Evolutionary conservation across 805 yeast genomes (phyloP), one percentile per base, ranked within the genome.

Genomic region (Cyberlindnera xylosilytica): DNA sequence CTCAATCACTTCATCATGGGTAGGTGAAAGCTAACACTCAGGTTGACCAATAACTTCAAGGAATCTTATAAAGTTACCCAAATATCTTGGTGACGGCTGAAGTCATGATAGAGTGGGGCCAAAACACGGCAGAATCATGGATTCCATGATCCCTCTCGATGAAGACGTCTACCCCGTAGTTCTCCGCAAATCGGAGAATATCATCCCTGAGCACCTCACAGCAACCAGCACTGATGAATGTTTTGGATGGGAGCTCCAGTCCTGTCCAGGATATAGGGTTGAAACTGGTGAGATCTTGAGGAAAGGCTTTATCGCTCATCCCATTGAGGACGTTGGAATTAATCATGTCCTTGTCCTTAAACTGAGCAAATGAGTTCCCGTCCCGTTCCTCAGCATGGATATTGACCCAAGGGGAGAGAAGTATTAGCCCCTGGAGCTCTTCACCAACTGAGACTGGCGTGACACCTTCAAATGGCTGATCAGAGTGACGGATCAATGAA

Each of bases 371-470:
- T 13, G 44, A 37, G 4, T 29, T 39, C 8, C 38, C 41, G 4
- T 6, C 6, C 12, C 3, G 27, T 15, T 7, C 41, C 3, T 15
- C 32, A 5, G 47, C 48, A 13, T 20, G 24, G 10, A 51, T 5
- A n/a, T 46, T 36, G n/a, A 49, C 34, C 54, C 54, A 51, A 17
- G 54, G 54, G 1, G 54, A 51, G 2, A 51, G 23, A 3, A 44
- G 29, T 12, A 46, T 10, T 22, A 39, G 22, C 7, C 16, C 16
- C 4, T 27, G 4, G 6, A 41, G 27, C 17, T 40, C 42, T 1
- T 23, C 27, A 15, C 17, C 44, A 16, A 42, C 9, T 7, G 1
- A 9, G 3, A 35, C n/a, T 4, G 16, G 29, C 2, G 17, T 9
- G 2, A 40, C 46, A 12, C 23, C 36, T 3, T 20, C 34, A 12